Evolutionary conservation across 345 rosid genomes (phyloP).

Genomic region (Eucalyptus regnans): DNA sequence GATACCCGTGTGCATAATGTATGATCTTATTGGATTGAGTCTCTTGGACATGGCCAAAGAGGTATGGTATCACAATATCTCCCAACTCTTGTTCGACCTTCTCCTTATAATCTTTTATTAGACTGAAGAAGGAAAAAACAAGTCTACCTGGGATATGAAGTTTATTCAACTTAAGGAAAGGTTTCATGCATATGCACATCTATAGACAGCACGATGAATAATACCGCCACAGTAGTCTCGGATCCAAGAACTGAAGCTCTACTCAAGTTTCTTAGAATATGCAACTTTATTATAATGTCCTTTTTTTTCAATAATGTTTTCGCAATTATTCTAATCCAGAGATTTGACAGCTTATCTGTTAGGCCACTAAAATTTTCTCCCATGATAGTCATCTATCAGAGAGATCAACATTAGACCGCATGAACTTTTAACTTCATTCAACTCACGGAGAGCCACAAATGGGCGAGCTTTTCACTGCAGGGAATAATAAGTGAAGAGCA

Average conservation of each 20-base stretch:
- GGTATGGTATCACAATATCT: constrained; percentile 2
- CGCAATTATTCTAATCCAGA: not conserved
- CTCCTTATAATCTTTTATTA: not conserved
- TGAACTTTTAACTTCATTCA: not conserved
- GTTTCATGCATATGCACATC: not conserved
- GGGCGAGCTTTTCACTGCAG: not conserved
- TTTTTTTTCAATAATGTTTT: not conserved
- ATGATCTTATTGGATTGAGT: constrained; percentile 12
- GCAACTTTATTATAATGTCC: not conserved
- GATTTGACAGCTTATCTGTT: not conserved
- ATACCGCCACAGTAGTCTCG: not conserved
- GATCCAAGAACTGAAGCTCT: not conserved
- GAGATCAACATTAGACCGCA: not conserved
- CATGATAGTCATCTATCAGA: not conserved
- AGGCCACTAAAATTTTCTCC: not conserved
- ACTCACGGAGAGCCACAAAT: not conserved
- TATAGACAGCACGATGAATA: not conserved
- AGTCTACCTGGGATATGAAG: not conserved
- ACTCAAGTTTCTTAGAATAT: not conserved
- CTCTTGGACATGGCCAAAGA: constrained; percentile 24
- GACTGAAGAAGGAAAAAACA: not conserved
- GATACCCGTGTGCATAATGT: not conserved
- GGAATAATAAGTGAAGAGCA: constrained; percentile 33
- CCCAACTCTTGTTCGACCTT: not conserved
- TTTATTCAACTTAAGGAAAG: not conserved